Percentiles rank a stretch among this genome's conserved stretches.
Conservation (phyloP, 306 rosid genomes). For the Trifolium repens region DNA sequence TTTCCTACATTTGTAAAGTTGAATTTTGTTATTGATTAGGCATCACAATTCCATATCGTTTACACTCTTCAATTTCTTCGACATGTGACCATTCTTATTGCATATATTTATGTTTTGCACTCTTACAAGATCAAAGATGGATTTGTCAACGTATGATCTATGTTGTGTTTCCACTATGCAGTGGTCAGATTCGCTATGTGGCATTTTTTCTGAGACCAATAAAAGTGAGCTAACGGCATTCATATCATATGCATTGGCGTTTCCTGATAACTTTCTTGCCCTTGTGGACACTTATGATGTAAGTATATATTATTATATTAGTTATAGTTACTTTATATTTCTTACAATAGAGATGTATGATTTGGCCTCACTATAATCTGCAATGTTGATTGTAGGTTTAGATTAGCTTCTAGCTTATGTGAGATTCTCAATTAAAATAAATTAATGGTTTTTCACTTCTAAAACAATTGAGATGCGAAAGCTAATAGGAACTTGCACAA, state of each 20-base stretch:
- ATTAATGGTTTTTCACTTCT: background rate
- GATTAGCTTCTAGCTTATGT: conserved; percentile 13
- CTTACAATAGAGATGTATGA: conserved; percentile 1
- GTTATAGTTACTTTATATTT: conserved; percentile 7
- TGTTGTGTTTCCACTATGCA: conserved; percentile 51
- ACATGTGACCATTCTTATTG: conserved; percentile 12
- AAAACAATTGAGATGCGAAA: background rate
- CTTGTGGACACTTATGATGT: conserved; percentile 99
- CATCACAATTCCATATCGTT: background rate
- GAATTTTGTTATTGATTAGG: conserved; percentile 9
- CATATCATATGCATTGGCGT: conserved; percentile 94
- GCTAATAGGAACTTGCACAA: background rate
- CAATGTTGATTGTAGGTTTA: conserved; percentile 20
- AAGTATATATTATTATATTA: conserved; percentile 43
- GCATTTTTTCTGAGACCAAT: conserved; percentile 85
- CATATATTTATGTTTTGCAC: background rate
- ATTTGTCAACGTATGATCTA: conserved; percentile 1
- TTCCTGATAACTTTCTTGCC: conserved; percentile 84
- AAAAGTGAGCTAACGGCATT: conserved; percentile 98
- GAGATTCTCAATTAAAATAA: conserved; percentile 1
- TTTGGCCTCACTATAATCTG: conserved; percentile 11
- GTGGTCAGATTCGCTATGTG: conserved; percentile 59
- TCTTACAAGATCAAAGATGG: no score
- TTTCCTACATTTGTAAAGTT: background rate
- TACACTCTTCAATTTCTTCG: conserved; percentile 10